phyloP scores from a whole-genome alignment of 1,284 basidiomycete genomes.

The Cryptococcus amylolentus region DNA sequence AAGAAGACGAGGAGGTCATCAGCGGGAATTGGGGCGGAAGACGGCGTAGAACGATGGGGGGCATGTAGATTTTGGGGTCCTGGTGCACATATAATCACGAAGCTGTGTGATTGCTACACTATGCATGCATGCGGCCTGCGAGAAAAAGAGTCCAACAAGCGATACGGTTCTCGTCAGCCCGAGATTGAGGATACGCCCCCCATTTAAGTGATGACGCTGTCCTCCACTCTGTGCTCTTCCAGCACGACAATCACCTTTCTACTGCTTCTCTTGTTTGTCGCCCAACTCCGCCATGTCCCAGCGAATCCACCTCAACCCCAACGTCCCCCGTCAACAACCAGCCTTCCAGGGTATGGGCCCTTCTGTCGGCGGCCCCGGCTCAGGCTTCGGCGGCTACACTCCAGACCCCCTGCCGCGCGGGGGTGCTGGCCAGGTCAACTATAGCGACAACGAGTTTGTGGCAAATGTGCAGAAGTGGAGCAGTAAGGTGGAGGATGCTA shows the following conservation, averaged over 20 bases:
- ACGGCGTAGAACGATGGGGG: slow-evolving; percentile 24
- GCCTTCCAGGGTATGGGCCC: slow-evolving; percentile 24
- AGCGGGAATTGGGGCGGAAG: slow-evolving; percentile 46
- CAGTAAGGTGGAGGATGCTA: slow-evolving; percentile 81
- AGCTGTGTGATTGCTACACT: too few species aligned
- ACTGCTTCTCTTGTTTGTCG: too few species aligned
- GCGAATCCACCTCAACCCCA: slow-evolving; percentile 51
- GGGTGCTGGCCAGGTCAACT: slow-evolving; percentile 47
- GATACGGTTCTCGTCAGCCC: too few species aligned
- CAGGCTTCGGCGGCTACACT: slow-evolving; percentile 24
- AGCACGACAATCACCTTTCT: too few species aligned
- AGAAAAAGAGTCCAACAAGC: too few species aligned
- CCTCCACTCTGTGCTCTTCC: too few species aligned
- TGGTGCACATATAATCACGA: not conserved
- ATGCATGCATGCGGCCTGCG: not conserved
- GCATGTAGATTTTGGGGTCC: not conserved
- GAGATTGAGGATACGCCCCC: too few species aligned
- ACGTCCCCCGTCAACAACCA: slow-evolving; percentile 28
- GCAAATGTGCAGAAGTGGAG: slow-evolving; percentile 76
- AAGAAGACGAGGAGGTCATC: slow-evolving; percentile 41
- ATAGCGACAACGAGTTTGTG: slow-evolving; percentile 65
- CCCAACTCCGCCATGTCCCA: slow-evolving; percentile 32
- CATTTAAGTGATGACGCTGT: too few species aligned
- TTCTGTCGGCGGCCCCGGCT: slow-evolving; percentile 7
- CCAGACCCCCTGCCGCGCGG: slow-evolving; percentile 41